Percentiles rank a stretch among this genome's conserved stretches.
phyloP scores from a whole-genome alignment of 495 filamentous ascomycete species.

The Pseudevernia furfuracea region DNA sequence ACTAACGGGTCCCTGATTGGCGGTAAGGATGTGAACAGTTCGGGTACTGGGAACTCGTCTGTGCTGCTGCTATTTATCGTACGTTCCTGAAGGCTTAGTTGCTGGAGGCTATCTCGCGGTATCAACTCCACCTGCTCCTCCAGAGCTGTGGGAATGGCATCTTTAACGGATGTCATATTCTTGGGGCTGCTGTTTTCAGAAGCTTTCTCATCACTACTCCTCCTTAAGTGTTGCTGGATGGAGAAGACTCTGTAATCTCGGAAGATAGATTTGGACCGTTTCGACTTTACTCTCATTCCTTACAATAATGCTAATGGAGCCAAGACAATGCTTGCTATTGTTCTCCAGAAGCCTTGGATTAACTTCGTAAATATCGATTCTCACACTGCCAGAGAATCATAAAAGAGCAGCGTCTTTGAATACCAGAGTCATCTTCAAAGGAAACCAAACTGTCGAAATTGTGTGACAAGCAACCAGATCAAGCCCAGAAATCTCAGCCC shows the following conservation, averaged over 20 bases:
- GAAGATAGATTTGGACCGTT: neutral
- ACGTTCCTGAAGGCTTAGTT: slow-evolving; percentile 5
- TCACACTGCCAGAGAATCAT: neutral
- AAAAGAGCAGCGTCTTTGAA: neutral
- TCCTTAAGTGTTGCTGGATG: neutral
- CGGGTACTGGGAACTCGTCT: neutral
- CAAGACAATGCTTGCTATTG: slow-evolving; percentile 9
- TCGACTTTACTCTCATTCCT: slow-evolving; percentile 7
- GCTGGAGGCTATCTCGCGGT: slow-evolving; percentile 5
- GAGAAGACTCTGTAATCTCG: neutral
- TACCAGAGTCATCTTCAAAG: too few relatives aligned
- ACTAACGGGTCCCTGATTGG: slow-evolving; percentile 57
- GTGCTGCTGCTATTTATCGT: neutral
- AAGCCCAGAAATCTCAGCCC: neutral
- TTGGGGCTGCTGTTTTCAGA: neutral
- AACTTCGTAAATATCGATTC: neutral
- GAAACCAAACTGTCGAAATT: too few relatives aligned
- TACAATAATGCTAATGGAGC: neutral
- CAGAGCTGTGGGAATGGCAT: neutral
- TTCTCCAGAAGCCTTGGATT: neutral
- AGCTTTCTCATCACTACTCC: neutral
- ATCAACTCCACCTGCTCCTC: slow-evolving; percentile 10
- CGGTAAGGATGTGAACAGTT: slow-evolving; percentile 55
- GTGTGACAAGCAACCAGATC: neutral
- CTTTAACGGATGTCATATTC: slow-evolving; percentile 1